phyloP scores from a whole-genome alignment of 2,329 filamentous ascomycete species.

The Colletotrichum lindemuthianum region DNA sequence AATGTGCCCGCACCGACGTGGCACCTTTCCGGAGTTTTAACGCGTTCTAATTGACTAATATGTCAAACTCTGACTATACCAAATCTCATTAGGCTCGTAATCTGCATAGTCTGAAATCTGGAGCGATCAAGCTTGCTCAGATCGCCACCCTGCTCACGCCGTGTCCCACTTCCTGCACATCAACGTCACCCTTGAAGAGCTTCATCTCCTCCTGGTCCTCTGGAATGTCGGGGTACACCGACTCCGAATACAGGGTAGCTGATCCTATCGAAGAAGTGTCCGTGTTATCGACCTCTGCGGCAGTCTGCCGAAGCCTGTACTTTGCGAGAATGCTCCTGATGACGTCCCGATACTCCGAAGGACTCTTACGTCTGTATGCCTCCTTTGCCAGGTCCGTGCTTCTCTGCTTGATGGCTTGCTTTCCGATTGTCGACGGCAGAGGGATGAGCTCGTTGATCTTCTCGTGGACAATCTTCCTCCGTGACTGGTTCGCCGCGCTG shows the following conservation, averaged over 20 bases:
- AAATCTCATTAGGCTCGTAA: too few species aligned
- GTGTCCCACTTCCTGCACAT: too few species aligned
- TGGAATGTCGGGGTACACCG: not conserved
- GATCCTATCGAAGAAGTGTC: not conserved
- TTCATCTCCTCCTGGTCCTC: not conserved
- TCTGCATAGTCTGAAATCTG: too few species aligned
- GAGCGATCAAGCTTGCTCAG: too few species aligned
- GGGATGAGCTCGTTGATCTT: slow-evolving; percentile 11
- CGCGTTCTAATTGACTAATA: too few species aligned
- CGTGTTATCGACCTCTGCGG: not conserved
- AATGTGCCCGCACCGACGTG: too few species aligned
- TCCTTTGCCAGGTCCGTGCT: not conserved
- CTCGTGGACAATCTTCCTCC: not conserved
- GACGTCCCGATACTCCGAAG: slow-evolving; percentile 6
- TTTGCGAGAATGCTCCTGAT: not conserved
- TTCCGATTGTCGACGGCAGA: not conserved
- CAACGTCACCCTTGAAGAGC: not conserved
- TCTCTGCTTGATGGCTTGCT: not conserved
- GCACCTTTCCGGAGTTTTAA: too few species aligned
- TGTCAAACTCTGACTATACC: too few species aligned
- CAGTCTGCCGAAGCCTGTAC: not conserved
- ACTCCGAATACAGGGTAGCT: not conserved
- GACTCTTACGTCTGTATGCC: not conserved
- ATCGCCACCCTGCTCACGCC: too few species aligned
- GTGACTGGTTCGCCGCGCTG: not conserved